phyloP scores from a whole-genome alignment of 2,329 filamentous ascomycete genomes.

The Orbilia javanica region DNA sequence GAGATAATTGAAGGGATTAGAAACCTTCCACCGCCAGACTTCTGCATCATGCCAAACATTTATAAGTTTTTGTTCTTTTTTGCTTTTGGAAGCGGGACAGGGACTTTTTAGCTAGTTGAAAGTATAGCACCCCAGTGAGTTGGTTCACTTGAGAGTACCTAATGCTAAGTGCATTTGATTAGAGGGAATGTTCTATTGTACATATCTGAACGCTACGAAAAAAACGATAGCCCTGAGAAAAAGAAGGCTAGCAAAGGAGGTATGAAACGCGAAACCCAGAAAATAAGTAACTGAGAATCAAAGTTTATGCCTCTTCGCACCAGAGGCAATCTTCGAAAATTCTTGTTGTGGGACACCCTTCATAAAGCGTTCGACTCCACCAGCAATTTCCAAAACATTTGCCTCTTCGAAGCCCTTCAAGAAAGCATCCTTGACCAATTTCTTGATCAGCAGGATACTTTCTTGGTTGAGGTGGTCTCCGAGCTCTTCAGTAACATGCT shows the following conservation, averaged over 20 bases:
- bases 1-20: background rate
- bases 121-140: background rate
- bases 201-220: background rate
- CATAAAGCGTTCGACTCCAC: conserved; percentile 83
- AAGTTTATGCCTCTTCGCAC: conserved; percentile 95
- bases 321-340: conserved; percentile 84
- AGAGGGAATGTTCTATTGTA: conserved; percentile 2
- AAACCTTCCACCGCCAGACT: too few relatives aligned
- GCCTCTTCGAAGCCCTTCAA: conserved; percentile 79
- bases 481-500: conserved; percentile 83
- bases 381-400: conserved; percentile 87
- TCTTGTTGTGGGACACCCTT: conserved; percentile 86
- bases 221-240: background rate
- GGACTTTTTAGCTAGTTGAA: background rate
- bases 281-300: conserved; percentile 65
- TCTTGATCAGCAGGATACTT: conserved; percentile 86
- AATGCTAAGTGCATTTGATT: background rate
- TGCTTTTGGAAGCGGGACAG: background rate
- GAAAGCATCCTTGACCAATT: conserved; percentile 80
- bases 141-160: background rate
- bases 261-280: background rate
- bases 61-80: background rate
- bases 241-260: background rate
- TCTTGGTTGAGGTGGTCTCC: conserved; percentile 83
- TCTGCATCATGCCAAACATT: too few relatives aligned